These are phyloP conservation scores for Pseudotulostoma volvatum DNA, from an alignment of 495 filamentous ascomycete species.

Conservation along the genomic window DNA sequence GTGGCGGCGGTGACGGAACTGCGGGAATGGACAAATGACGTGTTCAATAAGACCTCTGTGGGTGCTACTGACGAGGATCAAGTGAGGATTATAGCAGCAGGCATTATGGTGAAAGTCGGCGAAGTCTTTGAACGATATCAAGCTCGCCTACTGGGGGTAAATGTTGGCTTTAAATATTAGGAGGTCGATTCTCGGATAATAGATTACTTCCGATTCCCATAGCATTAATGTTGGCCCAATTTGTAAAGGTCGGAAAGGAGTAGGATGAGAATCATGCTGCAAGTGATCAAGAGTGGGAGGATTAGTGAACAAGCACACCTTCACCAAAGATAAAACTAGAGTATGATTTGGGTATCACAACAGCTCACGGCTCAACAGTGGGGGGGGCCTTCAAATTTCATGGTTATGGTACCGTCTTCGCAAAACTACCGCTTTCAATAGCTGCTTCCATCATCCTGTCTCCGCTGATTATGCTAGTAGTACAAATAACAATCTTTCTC, in stretches of 20 bases:
- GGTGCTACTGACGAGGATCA: conserved; percentile 13
- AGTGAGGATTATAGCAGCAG: conserved; percentile 49
- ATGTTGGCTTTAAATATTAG: conserved; percentile 31
- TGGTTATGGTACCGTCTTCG: conserved; percentile 5
- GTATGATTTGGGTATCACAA: too few relatives aligned
- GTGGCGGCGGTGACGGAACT: conserved; percentile 24
- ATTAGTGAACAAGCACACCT: too few relatives aligned
- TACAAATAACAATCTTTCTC: conserved; percentile 78
- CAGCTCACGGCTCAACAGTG: too few relatives aligned
- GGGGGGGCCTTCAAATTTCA: neutral
- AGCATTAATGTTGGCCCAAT: too few relatives aligned
- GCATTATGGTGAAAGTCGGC: conserved; percentile 57
- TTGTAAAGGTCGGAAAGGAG: too few relatives aligned
- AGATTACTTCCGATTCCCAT: too few relatives aligned
- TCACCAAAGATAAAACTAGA: too few relatives aligned
- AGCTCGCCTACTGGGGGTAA: conserved; percentile 37
- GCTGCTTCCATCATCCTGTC: conserved; percentile 79
- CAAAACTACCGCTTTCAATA: conserved; percentile 57
- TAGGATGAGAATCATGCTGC: too few relatives aligned
- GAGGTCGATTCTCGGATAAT: neutral
- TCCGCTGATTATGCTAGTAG: conserved; percentile 81
- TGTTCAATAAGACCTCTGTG: conserved; percentile 44
- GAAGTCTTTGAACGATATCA: conserved; percentile 75
- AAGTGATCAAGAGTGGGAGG: too few relatives aligned
- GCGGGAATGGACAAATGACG: conserved; percentile 33